Base-by-base conservation (phyloP, 75 land plant species). In the Azolla pinnata region DNA sequence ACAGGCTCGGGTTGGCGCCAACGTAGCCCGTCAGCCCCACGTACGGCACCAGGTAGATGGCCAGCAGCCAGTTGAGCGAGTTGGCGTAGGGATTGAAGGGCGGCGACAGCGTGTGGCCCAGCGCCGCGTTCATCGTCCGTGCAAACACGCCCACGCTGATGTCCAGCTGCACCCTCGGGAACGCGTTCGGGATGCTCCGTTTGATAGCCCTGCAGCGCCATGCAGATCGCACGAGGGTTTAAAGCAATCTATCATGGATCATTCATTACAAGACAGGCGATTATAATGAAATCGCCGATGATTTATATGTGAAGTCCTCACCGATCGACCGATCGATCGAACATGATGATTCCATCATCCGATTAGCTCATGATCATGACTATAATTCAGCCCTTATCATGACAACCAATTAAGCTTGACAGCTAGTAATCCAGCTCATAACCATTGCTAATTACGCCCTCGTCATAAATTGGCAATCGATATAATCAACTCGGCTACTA, bases 21-120 rank as follows among this genome's bases (percentile, higher is more conserved):
- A 90, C 97, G 46, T 90, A 90, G 0, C 85, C 97, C 7, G 77
- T 73, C 58, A 86, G 75, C 1, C 96, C 96, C 3, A 86, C 82
- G 45, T 86, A 90, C 4, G 97, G 97, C 20, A 90, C 62, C 4
- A 79, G 26, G 65, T 90, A 90, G 20, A 80, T 76, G 2, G 87
- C 86, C 12, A 87, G 49, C 7, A 91, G 63, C 74, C 38, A 91
- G 33, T 79, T 84, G 63, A 84, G 7, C 19, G 66, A 59, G 66
- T 76, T 70, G 29, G 64, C 73, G 54, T 91, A 91, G 1, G 97
- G 88, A 59, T 84, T 70, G 51, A 91, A 91, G 0, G 80, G 80
- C 0, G 88, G 88, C 0, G 7, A n/a, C 42, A 87, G 50, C 0
- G 34, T 40, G 1, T 42, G 7, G 0, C 80, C 74, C 33, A 87